Conservation (phyloP, 768 basidiomycete species). For the Neoboletus subvelutipes region DNA sequence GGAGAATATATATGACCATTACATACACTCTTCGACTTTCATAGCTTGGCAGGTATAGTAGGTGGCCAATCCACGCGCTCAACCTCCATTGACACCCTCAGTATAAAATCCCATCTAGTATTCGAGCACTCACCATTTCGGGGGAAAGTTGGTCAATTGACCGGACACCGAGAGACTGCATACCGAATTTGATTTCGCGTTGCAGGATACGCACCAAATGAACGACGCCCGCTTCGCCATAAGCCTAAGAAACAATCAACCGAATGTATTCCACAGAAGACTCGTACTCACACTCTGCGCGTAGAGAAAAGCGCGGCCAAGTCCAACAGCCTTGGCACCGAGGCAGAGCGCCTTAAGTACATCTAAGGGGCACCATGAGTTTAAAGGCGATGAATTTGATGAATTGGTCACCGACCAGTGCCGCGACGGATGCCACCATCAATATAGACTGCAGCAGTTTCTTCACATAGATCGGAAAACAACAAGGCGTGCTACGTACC, state of each 20-base stretch:
- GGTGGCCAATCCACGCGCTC: slow-evolving; percentile 72
- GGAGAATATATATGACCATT: not conserved
- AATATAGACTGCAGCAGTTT: slow-evolving; percentile 62
- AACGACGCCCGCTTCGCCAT: slow-evolving; percentile 68
- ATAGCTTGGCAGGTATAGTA: slow-evolving; percentile 21
- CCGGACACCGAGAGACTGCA: slow-evolving; percentile 73
- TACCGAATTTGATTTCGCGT: slow-evolving; percentile 73
- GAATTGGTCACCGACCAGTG: slow-evolving; percentile 49
- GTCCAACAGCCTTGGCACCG: slow-evolving; percentile 82
- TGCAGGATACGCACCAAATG: slow-evolving; percentile 67
- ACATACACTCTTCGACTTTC: slow-evolving; percentile 7
- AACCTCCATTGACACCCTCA: slow-evolving; percentile 38
- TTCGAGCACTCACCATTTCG: slow-evolving; percentile 56
- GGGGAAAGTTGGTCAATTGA: slow-evolving; percentile 65
- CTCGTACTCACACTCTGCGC: slow-evolving; percentile 66
- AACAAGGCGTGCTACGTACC: slow-evolving; percentile 35
- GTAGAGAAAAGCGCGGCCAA: slow-evolving; percentile 85
- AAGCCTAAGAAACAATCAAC: slow-evolving; percentile 49
- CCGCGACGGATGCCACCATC: slow-evolving; percentile 78
- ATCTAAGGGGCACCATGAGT: slow-evolving; percentile 41
- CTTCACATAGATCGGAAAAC: slow-evolving; percentile 2
- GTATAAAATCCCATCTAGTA: not conserved
- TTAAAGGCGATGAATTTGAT: not conserved
- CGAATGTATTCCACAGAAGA: not conserved
- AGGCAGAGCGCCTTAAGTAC: slow-evolving; percentile 88